Base-by-base conservation (phyloP, 177 flowering plant species). In the Vitis hybrid region DNA sequence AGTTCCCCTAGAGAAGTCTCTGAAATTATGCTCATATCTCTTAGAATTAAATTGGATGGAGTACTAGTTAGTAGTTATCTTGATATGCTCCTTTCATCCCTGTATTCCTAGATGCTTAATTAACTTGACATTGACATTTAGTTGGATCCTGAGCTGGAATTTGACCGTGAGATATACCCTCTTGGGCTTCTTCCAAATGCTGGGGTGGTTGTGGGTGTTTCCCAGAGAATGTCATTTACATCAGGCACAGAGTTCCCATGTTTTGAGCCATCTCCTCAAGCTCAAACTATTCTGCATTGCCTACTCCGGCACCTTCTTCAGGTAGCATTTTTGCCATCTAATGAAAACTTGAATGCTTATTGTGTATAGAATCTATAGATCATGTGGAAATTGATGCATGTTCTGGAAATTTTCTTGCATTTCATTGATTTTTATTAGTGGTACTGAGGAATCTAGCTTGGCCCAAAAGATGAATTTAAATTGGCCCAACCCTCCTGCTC, bases 111-210 rank as follows among this genome's bases (percentile, higher is more conserved):
- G n/a, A 49, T 74, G 50, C 9, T 70, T 35, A 49, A 61, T 2
- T 73, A 59, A 57, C 53, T 58, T 17, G 52, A 52, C 17, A 56
- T 55, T 59, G 50, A 60, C 17, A 73, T 68, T 61, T 71, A 95
- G 99, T 80, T 95, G 94, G 99, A 95, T 70, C 99, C 99, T 51
- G 99, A 95, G 81, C 86, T 93, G 83, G 99, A 95, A 84, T 95
- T 95, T 84, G 99, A 95, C 76, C 96, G 97, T 65, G 99, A 95
- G 82, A 91, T 95, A 30, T 95, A 95, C 61, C 98, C 99, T 56
- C 87, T 95, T 57, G 99, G 99, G 27, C 94, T 95, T 78, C 93
- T 93, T 79, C 97, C 98, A 67, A 89, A 89, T 83, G 99, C 91
- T 68, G 98, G 99, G 63, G 91, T 95, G 35, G 97, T 95, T 20